These are phyloP conservation scores for Conringia planisiliqua DNA, from an alignment of 345 rosid species.

Conservation along the genomic window DNA sequence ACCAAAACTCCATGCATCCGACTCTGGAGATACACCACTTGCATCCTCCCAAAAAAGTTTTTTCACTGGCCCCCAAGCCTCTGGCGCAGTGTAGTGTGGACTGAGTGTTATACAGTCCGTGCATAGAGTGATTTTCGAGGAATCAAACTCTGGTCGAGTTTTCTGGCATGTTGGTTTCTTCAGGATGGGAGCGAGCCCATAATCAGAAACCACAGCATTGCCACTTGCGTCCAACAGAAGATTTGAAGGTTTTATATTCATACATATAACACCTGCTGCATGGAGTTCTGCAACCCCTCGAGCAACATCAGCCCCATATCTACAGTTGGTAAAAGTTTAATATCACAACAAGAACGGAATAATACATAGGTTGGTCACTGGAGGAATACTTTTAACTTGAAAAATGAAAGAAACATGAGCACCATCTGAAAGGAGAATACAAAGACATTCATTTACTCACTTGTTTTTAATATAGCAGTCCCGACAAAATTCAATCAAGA, in stretches of 20 bases:
- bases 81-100: constrained; percentile 94
- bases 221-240: constrained; percentile 81
- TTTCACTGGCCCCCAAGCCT: constrained; percentile 98
- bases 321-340: constrained; percentile 40
- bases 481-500: not conserved
- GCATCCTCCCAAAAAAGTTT: constrained; percentile 96
- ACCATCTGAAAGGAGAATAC: not conserved
- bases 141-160: constrained; percentile 61
- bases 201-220: constrained; percentile 90
- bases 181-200: constrained; percentile 81
- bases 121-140: constrained; percentile 64
- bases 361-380: constrained; percentile 6
- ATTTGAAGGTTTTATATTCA: constrained; percentile 95
- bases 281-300: constrained; percentile 96
- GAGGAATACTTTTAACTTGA: not conserved
- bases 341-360: constrained; percentile 24
- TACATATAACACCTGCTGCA: constrained; percentile 95
- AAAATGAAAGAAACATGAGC: not conserved
- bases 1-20: constrained; percentile 99
- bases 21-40: constrained; percentile 77
- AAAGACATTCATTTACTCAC: not conserved
- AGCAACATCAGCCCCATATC: constrained; percentile 94
- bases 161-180: constrained; percentile 85
- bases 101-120: constrained; percentile 84
- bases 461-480: not conserved